Conservation (phyloP, 805 yeast genomes). For the Ogataea siamensis region DNA sequence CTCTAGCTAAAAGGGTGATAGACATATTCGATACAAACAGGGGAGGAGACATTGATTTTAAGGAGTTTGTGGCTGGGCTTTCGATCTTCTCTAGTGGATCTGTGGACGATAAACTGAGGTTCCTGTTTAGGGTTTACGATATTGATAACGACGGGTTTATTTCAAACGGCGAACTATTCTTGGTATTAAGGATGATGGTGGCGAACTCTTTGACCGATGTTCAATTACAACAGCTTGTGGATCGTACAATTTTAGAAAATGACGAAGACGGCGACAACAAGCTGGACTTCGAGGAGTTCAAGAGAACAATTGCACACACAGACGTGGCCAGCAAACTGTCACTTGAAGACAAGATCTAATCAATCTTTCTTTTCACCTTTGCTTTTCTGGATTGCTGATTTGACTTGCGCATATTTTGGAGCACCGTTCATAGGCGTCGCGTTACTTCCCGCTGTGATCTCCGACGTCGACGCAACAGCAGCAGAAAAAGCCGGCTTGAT, state of each 20-base stretch:
- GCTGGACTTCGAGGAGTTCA: conserved; percentile 83
- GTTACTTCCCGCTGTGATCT: conserved; percentile 12
- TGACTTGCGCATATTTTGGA: conserved; percentile 20
- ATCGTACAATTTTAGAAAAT: conserved; percentile 91
- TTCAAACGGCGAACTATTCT: conserved; percentile 90
- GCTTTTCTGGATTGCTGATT: conserved; percentile 20
- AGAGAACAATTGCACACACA: conserved; percentile 53
- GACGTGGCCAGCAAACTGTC: conserved; percentile 34
- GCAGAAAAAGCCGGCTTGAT: conserved; percentile 22
- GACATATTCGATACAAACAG: conserved; percentile 94
- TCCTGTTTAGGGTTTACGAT: conserved; percentile 92
- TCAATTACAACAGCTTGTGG: conserved; percentile 95
- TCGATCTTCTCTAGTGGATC: conserved; percentile 85
- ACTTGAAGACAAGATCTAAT: conserved; percentile 29
- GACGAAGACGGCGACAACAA: conserved; percentile 86
- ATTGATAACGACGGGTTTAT: conserved; percentile 93
- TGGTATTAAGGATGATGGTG: conserved; percentile 95
- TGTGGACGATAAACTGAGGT: conserved; percentile 75
- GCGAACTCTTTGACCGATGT: conserved; percentile 83
- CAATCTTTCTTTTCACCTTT: conserved; percentile 34
- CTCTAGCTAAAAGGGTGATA: conserved; percentile 84
- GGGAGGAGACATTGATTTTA: conserved; percentile 91
- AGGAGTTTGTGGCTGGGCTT: conserved; percentile 70
- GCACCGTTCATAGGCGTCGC: no score
- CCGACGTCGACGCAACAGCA: conserved; percentile 19